Base-by-base conservation (phyloP, 2,329 filamentous ascomycete genomes). In the Malbranchea zuffiana region DNA sequence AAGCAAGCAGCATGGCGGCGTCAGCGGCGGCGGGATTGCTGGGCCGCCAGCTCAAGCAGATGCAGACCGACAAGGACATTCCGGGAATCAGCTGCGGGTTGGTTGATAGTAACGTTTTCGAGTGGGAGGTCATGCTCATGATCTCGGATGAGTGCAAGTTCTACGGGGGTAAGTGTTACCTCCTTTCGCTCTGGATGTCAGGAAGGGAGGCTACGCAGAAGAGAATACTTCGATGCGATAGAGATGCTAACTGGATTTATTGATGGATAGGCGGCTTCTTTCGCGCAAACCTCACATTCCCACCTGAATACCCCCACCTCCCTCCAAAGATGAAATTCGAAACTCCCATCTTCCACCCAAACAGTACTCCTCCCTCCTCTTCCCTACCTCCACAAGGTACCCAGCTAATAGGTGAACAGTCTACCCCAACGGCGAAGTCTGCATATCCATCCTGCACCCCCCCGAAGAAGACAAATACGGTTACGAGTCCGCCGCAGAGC, bases 51-150 rank as follows among this genome's bases (percentile, higher is more conserved):
- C 75, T 96, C 47, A 93, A 93, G 67, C 80, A 92, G 57, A 96
- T 98, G 76, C 84, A 93, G 63, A 77, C 73, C 16, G 80, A 84
- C 58, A 88, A 86, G 56, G 86, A 94, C 60, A 81, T 96, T 31
- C 85, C 85, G 0, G 90, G 88, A 36, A 94, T 96, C 54, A 95
- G 86, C 44, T 93, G 85, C 52, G 90, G 90, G 0, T 68, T 98
- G 28, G 78, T 87, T 35, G 78, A 45, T 18, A 82, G 82, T 59
- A 81, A 93, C 57, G 78, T 96, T 6, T 95, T 95, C 48, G 82
- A 93, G 66, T 98, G 90, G 90, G 87, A 96, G 61, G 86, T 96
- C 13, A 94, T 95, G 82, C 75, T 98, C 43, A 96, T 98, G 88
- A 88, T 96, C 47, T 85, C 77, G 44, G 87, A 95, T 51, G 86